phyloP scores from a whole-genome alignment of 139 green algal genomes.

The Diplosphaera chodatii region DNA sequence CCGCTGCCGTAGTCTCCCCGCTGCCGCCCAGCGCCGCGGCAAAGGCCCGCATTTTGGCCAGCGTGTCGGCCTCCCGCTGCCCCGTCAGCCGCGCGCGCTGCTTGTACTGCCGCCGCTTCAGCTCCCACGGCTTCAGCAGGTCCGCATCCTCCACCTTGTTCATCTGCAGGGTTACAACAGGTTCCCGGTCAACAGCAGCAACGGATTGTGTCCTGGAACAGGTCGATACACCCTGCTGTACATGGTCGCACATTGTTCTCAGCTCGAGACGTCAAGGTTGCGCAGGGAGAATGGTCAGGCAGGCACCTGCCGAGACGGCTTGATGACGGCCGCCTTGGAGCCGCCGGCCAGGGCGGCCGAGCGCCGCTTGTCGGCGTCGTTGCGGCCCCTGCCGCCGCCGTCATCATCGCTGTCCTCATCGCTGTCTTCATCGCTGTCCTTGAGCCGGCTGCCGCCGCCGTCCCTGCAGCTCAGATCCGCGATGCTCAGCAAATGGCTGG shows the following conservation, averaged over 20 bases:
- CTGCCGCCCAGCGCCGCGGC: conserved; percentile 24
- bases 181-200: neutral
- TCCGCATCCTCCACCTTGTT: conserved; percentile 52
- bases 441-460: neutral
- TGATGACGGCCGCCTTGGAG: conserved; percentile 1
- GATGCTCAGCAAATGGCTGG: too few species aligned
- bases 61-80: conserved; percentile 58
- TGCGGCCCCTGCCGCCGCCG: neutral
- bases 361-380: neutral
- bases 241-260: too few species aligned
- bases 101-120: conserved; percentile 59
- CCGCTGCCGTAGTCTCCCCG: too few species aligned
- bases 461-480: too few species aligned
- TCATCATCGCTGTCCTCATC: conserved; percentile 3
- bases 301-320: conserved; percentile 1
- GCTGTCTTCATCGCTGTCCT: conserved; percentile 3
- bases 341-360: neutral
- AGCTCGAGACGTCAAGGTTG: neutral
- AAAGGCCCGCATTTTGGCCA: conserved; percentile 54
- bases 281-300: neutral
- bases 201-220: too few species aligned
- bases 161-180: conserved; percentile 13
- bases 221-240: too few species aligned
- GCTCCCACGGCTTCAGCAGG: conserved; percentile 67
- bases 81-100: conserved; percentile 47